phyloP scores from a whole-genome alignment of 2,329 filamentous ascomycete species.

The Scolecobasidium constrictum region DNA sequence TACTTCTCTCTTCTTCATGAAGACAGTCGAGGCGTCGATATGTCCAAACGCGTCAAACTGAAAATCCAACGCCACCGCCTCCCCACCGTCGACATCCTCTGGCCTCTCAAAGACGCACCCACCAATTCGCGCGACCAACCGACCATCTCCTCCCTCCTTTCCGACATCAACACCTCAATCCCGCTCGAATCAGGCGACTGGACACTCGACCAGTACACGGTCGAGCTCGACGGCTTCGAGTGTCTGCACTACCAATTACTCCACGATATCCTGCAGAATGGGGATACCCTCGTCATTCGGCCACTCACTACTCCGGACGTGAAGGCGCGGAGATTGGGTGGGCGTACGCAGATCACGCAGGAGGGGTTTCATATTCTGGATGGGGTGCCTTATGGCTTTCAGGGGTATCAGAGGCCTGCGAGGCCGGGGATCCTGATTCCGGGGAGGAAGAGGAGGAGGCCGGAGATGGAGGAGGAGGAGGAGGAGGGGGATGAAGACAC shows the following conservation, averaged over 20 bases:
- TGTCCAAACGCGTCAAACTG: conserved; percentile 24
- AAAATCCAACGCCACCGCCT: conserved; percentile 25
- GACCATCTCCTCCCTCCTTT: conserved; percentile 61
- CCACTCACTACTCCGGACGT: conserved; percentile 67
- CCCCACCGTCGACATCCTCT: conserved; percentile 25
- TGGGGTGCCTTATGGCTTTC: conserved; percentile 64
- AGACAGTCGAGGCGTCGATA: too few relatives aligned
- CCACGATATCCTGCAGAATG: conserved; percentile 60
- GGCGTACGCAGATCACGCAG: conserved; percentile 67
- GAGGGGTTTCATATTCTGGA: conserved; percentile 77
- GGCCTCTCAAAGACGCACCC: conserved; percentile 23
- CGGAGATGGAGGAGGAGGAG: conserved; percentile 8
- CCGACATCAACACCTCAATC: conserved; percentile 60
- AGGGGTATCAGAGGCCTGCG: conserved; percentile 43
- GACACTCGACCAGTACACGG: conserved; percentile 82
- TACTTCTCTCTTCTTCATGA: too few relatives aligned
- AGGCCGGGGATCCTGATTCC: conserved; percentile 62
- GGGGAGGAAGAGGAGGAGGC: conserved; percentile 52
- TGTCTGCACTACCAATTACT: conserved; percentile 77
- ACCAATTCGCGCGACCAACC: conserved; percentile 21
- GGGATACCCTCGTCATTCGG: conserved; percentile 75
- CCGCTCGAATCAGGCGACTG: conserved; percentile 73
- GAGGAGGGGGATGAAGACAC: background rate
- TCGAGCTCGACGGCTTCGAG: conserved; percentile 71
- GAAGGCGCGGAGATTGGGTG: conserved; percentile 58